phyloP scores from a whole-genome alignment of 495 filamentous ascomycete genomes.

The Pyrenula aspistea region DNA sequence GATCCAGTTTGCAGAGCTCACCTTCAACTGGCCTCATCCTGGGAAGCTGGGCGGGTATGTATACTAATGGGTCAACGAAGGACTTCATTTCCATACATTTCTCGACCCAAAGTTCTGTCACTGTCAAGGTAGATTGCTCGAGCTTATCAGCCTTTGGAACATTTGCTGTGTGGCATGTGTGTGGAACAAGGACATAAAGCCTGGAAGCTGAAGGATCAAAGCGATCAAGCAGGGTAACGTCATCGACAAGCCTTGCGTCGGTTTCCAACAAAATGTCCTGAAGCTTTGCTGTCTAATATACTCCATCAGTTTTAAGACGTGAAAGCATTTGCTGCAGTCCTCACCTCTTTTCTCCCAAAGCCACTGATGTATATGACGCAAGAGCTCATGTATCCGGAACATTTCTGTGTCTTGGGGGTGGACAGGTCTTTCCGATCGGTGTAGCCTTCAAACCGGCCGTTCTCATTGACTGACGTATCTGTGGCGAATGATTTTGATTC shows the following conservation, averaged over 20 bases:
- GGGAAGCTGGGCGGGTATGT: constrained; percentile 19
- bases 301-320: too few species aligned
- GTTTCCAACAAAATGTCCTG: constrained; percentile 40
- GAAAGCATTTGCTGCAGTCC: too few species aligned
- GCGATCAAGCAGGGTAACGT: constrained; percentile 26
- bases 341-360: neutral
- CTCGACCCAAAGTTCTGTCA: constrained; percentile 92
- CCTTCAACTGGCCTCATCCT: neutral
- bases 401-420: too few species aligned
- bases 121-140: constrained; percentile 35
- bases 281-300: constrained; percentile 27
- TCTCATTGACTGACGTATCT: constrained; percentile 17
- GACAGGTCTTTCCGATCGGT: neutral
- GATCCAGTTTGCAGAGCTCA: constrained; percentile 31
- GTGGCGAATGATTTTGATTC: constrained; percentile 30
- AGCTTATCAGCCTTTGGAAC: constrained; percentile 28
- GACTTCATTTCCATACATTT: constrained; percentile 64
- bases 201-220: constrained; percentile 25
- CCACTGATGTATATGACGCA: neutral
- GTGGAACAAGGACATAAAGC: constrained; percentile 43
- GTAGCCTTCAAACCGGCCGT: neutral
- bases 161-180: constrained; percentile 25
- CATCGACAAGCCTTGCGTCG: constrained; percentile 34
- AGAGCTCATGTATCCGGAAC: neutral
- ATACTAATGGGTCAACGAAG: constrained; percentile 50